These are phyloP conservation scores for Pythium oligandrum DNA, from an alignment of 352 stramenopile genomes.

Conservation along the genomic window DNA sequence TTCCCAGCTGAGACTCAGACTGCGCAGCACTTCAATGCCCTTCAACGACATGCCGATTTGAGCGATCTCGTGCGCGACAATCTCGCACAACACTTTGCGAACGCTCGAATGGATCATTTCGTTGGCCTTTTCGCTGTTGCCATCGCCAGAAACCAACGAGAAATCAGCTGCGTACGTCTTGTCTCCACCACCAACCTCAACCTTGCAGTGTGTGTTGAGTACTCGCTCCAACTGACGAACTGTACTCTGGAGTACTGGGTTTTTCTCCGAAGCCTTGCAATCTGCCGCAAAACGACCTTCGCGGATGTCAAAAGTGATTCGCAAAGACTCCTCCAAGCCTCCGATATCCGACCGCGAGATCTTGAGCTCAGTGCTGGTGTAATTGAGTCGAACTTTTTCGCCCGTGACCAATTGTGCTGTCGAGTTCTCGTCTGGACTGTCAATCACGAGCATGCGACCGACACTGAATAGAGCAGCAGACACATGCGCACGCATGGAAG, in stretches of 20 bases:
- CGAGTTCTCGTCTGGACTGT: slow-evolving; percentile 50
- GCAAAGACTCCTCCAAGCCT: slow-evolving; percentile 67
- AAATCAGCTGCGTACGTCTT: slow-evolving; percentile 54
- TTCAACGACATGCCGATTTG: slow-evolving; percentile 73
- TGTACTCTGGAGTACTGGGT: slow-evolving; percentile 39
- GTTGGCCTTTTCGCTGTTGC: slow-evolving; percentile 65
- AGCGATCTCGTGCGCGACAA: slow-evolving; percentile 78
- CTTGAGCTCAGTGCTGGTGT: slow-evolving; percentile 51
- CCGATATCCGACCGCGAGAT: slow-evolving; percentile 70
- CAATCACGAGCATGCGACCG: slow-evolving; percentile 62
- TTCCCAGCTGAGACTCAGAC: slow-evolving; percentile 81
- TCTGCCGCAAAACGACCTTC: slow-evolving; percentile 65
- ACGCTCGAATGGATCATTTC: slow-evolving; percentile 68
- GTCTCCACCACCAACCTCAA: slow-evolving; percentile 48
- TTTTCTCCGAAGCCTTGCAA: slow-evolving; percentile 62
- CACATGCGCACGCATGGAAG: slow-evolving; percentile 71
- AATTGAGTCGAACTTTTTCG: slow-evolving; percentile 63
- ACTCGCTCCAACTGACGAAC: slow-evolving; percentile 66
- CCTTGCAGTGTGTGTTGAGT: slow-evolving; percentile 77
- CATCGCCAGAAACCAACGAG: slow-evolving; percentile 62
- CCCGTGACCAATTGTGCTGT: slow-evolving; percentile 61
- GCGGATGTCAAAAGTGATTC: slow-evolving; percentile 79
- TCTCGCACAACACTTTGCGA: slow-evolving; percentile 69
- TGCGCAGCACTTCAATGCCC: slow-evolving; percentile 75
- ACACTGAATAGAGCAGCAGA: slow-evolving; percentile 68